Base-by-base conservation (phyloP, 2,329 filamentous ascomycete species). In the Ophiostoma angusticollis region DNA sequence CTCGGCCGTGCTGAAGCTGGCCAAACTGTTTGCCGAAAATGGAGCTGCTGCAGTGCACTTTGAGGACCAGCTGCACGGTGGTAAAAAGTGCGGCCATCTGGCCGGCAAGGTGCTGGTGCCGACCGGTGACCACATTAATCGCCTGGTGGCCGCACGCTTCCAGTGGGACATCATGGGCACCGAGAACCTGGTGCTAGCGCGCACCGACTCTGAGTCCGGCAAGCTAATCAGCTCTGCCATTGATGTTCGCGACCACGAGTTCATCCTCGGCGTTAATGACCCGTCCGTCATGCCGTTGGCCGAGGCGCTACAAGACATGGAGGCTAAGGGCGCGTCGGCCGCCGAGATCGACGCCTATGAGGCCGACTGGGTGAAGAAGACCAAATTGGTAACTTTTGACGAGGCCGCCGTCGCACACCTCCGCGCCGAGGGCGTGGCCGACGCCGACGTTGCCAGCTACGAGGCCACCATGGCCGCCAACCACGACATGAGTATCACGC, bases 91-190 rank as follows among this genome's bases (percentile, higher is more conserved):
- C 55, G 91, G 91, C 13, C 91, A 98, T 62, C 66, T 96, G 45
- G 91, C 91, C 1, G 91, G 91, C 49, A 98, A 96, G 59, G 91
- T 96, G 2, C 68, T 98, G 8, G 91, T 96, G 3, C 89, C 91
- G 0, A 77, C 87, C 1, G 83, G 86, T 44, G 91, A 96, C 58
- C 91, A 98, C 64, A 93, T 96, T 67, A 95, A 94, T 64, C 80
- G 91, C 21, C 75, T 98, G 5, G 79, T 86, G 16, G 87, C 91
- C 2, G 79, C 89, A 3, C 79, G 91, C 43, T 95, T 94, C 64
- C 91, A 98, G 56, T 98, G 89, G 89, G 91, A 98, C 54, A 70
- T 95, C 50, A 96, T 98, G 89, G 91, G 89, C 33, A 79, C 76
- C 37, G 91, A 98, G 64, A 96, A 93, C 58, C 70, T 96, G 4